These are phyloP conservation scores for Endoconidiophora laricicola DNA, from an alignment of 2,329 filamentous ascomycete species.

Conservation along the genomic window DNA sequence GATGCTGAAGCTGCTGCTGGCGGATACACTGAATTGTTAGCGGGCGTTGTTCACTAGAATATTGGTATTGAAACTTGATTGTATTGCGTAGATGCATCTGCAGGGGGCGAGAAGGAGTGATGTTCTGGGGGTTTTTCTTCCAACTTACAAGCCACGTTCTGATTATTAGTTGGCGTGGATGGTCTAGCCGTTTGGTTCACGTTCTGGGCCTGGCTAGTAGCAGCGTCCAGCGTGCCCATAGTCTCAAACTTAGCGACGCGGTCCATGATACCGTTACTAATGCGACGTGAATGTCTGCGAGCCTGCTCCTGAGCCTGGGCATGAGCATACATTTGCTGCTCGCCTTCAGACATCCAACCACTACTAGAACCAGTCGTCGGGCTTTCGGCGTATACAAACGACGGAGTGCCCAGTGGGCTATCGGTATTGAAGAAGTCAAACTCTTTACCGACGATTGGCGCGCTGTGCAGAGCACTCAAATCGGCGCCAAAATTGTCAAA, in stretches of 20 bases:
- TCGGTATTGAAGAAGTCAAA: slow-evolving; percentile 33
- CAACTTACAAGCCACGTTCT: slow-evolving; percentile 41
- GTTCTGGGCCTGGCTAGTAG: not conserved
- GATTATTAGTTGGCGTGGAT: slow-evolving; percentile 16
- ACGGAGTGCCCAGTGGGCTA: slow-evolving; percentile 31
- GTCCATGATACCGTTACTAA: slow-evolving; percentile 46
- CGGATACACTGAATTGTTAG: not conserved
- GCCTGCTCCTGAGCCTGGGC: slow-evolving; percentile 23
- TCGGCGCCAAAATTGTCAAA: slow-evolving; percentile 29
- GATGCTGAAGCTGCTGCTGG: slow-evolving; percentile 5
- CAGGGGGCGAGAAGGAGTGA: slow-evolving; percentile 4
- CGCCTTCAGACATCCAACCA: slow-evolving; percentile 35
- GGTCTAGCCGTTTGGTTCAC: slow-evolving; percentile 1
- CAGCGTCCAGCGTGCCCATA: slow-evolving; percentile 18
- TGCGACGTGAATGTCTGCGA: slow-evolving; percentile 22
- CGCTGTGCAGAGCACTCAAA: slow-evolving; percentile 8
- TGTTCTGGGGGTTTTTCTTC: not conserved
- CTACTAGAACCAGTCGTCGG: slow-evolving; percentile 22
- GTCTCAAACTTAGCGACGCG: slow-evolving; percentile 43
- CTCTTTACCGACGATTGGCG: slow-evolving; percentile 24
- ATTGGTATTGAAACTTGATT: no score
- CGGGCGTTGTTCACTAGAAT: not conserved
- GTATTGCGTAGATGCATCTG: not conserved
- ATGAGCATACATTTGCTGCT: slow-evolving; percentile 17
- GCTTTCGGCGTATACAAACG: slow-evolving; percentile 32